These are phyloP conservation scores for Calocera viscosa DNA, from an alignment of 768 basidiomycete genomes.

Conservation along the genomic window DNA sequence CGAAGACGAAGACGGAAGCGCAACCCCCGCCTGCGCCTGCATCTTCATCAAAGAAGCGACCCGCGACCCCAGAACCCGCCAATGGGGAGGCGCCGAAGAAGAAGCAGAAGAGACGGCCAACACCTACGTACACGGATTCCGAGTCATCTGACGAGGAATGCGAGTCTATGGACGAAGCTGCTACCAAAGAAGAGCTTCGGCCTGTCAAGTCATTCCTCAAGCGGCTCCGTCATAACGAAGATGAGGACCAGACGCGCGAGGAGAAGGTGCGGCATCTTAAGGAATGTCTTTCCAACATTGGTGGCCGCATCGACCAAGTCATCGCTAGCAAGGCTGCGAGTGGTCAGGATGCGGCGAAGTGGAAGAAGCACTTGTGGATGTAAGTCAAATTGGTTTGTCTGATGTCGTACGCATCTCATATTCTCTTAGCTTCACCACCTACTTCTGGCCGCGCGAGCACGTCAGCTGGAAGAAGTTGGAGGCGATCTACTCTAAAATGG, in stretches of 20 bases:
- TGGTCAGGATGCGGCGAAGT: conserved; percentile 73
- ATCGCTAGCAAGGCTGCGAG: conserved; percentile 59
- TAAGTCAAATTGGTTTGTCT: conserved; percentile 35
- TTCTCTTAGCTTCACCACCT: conserved; percentile 64
- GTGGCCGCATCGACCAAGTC: conserved; percentile 77
- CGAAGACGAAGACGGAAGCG: conserved; percentile 43
- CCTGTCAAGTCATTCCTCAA: conserved; percentile 82
- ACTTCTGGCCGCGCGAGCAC: conserved; percentile 91
- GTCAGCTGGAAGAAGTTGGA: conserved; percentile 87
- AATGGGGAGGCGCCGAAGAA: conserved; percentile 34
- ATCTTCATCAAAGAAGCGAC: conserved; percentile 64
- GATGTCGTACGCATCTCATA: background rate
- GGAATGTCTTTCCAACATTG: conserved; percentile 87
- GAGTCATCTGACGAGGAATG: conserved; percentile 84
- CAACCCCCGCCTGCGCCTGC: conserved; percentile 16
- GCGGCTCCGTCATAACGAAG: background rate
- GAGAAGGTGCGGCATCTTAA: conserved; percentile 94
- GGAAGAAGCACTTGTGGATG: conserved; percentile 96
- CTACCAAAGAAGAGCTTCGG: conserved; percentile 87
- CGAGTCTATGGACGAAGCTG: conserved; percentile 83
- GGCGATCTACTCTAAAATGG: conserved; percentile 94
- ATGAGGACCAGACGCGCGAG: conserved; percentile 61
- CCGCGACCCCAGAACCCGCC: conserved; percentile 42
- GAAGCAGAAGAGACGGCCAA: conserved; percentile 74
- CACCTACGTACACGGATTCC: conserved; percentile 91